Conservation (phyloP, 2,329 filamentous ascomycete species). For the Beauveria bassiana region DNA sequence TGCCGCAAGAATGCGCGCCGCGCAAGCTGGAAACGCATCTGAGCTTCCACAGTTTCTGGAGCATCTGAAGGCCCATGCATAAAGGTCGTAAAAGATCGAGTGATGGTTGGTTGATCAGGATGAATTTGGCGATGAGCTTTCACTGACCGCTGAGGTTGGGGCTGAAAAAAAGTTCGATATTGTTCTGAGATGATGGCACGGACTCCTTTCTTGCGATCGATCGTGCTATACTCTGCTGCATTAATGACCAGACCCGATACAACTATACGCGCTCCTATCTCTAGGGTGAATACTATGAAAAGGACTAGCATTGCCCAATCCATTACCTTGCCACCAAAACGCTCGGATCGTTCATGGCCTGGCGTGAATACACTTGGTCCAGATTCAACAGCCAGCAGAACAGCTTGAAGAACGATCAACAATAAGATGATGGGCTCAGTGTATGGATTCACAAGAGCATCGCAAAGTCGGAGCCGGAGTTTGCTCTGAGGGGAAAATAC, state of each 20-base stretch:
- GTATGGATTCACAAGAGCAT: conserved; percentile 76
- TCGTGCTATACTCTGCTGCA: conserved; percentile 83
- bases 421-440: conserved; percentile 82
- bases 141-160: conserved; percentile 64
- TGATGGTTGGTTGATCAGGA: conserved; percentile 55
- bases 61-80: conserved; percentile 52
- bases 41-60: conserved; percentile 61
- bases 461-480: conserved; percentile 67
- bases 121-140: conserved; percentile 41
- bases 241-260: conserved; percentile 93
- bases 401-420: conserved; percentile 79
- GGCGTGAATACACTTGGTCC: conserved; percentile 60
- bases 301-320: conserved; percentile 77
- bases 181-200: conserved; percentile 68
- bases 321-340: conserved; percentile 61
- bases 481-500: conserved; percentile 74
- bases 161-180: conserved; percentile 72
- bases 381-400: conserved; percentile 82
- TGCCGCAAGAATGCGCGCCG: conserved; percentile 88
- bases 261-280: conserved; percentile 74
- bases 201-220: conserved; percentile 69
- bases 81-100: conserved; percentile 74
- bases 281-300: conserved; percentile 84
- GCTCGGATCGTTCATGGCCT: conserved; percentile 49
- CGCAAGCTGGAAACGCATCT: conserved; percentile 78